Evolutionary conservation across 108 stramenopile genomes (phyloP), one percentile per base, ranked within the genome.

Genomic region (Cyclotella choctawhatcheeana): DNA sequence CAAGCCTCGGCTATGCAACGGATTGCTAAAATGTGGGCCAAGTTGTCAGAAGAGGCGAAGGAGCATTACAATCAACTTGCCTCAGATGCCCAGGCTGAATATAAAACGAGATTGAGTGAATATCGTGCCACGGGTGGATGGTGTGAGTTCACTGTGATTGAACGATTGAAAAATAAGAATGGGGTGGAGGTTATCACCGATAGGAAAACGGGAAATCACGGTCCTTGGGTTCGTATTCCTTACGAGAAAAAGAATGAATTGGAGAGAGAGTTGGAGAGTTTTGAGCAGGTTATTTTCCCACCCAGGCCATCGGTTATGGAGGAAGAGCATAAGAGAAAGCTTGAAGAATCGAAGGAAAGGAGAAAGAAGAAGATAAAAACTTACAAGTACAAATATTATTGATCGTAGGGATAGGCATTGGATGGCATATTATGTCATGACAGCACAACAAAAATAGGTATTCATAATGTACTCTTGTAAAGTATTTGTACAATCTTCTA

Each of bases 91-190:
- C 69, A 65, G 16, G 66, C 66, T 13, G 90, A 91, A 52, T 95
- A 89, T 64, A 54, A 74, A 14, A 68, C 68, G 24, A 82, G 82
- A 52, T 32, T 86, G 20, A 65, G 69, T 22, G 90, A 95, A 77
- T 95, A 74, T 79, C 85, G 94, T 12, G 91, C 94, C 14, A 95
- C 94, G 10, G 91, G 90, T 14, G 24, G 59, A 0, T 95, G 82
- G 67, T 70, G 50, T 8, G 85, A 85, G 0, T 83, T 67, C 45
- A 44, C 55, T 2, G 18, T 43, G 0, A 84, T 92, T 66, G 8
- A 44, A n/a, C 61, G 77, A 34, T 33, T 89, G 30, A 40, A 34
- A 37, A 35, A 20, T 32, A 67, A 74, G 18, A 37, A 32, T 44
- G 55, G 24, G 44, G 70, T 24, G 29, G 44, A 8, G 31, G 18